Evolutionary conservation across 148 eudicot genomes (phyloP).

Genomic region (Vaccinium macrocarpon): DNA sequence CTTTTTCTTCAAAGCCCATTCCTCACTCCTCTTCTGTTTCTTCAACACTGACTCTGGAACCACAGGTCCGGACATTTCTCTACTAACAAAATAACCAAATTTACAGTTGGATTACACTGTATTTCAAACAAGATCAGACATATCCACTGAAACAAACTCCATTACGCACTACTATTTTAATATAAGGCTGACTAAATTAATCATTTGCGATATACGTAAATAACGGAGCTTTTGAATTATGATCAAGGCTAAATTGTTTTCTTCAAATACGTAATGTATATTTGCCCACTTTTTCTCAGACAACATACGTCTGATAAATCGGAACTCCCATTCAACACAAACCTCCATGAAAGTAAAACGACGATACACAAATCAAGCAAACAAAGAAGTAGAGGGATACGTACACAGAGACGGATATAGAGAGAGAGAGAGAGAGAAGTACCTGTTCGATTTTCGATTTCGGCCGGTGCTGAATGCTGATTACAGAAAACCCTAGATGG

Average conservation of each 20-base stretch:
- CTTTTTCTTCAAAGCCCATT: slow-evolving; percentile 68
- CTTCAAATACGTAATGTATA: background rate
- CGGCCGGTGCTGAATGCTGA: background rate
- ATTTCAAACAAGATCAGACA: background rate
- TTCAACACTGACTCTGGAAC: slow-evolving; percentile 87
- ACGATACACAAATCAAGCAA: background rate
- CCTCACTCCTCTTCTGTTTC: slow-evolving; percentile 65
- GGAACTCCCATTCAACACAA: background rate
- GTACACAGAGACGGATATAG: background rate
- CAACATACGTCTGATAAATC: background rate
- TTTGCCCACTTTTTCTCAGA: background rate
- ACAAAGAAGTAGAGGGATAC: background rate
- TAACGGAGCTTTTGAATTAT: background rate
- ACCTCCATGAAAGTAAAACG: background rate
- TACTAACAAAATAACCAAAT: background rate
- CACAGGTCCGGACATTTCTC: slow-evolving; percentile 47
- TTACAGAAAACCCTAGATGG: background rate
- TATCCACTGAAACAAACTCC: background rate
- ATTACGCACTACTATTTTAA: background rate
- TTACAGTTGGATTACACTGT: background rate
- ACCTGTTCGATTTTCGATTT: background rate
- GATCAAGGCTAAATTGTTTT: background rate
- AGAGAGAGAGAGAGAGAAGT: too few species aligned
- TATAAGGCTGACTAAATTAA: background rate
- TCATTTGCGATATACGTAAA: too few species aligned